Base-by-base conservation (phyloP, 2,329 filamentous ascomycete species). In the Arthrobotrys entomopaga region DNA sequence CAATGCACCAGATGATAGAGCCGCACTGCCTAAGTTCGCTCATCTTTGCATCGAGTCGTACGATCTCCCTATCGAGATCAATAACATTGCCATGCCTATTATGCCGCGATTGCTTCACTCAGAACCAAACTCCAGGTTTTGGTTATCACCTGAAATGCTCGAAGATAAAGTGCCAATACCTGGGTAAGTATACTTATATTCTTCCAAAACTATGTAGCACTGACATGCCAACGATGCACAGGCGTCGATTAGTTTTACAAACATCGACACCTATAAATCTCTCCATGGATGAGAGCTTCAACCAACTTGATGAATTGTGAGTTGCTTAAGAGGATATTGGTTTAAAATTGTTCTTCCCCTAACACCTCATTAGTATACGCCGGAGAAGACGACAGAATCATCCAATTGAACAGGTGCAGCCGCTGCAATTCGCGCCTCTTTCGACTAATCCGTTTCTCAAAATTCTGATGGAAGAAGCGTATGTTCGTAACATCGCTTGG, bases 251-350 rank as follows among this genome's bases (percentile, higher is more conserved):
- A 1, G 60, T 72, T 49, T 43, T 72, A 13, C 67, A 72, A n/a
- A 54, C 50, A 22, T 52, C 60, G 0, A 29, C 59, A 3, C 67
- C 67, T n/a, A 53, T 60, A n/a, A 65, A 65, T 24, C 43, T 72
- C 11, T 73, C 69, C 1, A 66, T 73, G 69, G 69, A 73, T 16
- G 61, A 65, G 29, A 65, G 69, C 20, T 73, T 73, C 38, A 22
- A 58, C 26, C 61, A 63, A n/a, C 63, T 73, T 5, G 69, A 73
- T 26, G 50, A 60, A 43, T 73, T 73, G 69, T 73, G 48, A 57
- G 61, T 43, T 19, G 6, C 29, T 34, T 34, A 3, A 10, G 29
- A 34, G 6, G 29, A 34, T 34, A 3, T 34, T 34, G 29, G 15
- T 19, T 48, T 19, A n/a, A 52, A 29, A 53, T 13, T 40, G 16